phyloP scores from a whole-genome alignment of 768 basidiomycete species.

The Leccinellum albellum region DNA sequence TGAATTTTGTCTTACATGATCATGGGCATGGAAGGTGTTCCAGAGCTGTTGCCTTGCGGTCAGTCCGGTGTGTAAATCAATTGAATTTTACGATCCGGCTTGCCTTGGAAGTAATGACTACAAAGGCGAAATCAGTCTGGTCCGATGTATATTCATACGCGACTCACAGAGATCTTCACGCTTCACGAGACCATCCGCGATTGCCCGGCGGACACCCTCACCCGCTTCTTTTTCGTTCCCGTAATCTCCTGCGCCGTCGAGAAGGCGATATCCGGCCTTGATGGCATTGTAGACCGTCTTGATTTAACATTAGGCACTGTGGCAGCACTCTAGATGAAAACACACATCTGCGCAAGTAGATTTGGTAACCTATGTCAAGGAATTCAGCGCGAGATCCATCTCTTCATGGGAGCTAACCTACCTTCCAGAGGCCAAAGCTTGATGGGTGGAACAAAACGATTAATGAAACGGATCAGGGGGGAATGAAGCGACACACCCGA shows the following conservation, averaged over 20 bases:
- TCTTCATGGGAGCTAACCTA: constrained; percentile 18
- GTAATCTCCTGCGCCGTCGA: constrained; percentile 85
- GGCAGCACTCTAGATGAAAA: not conserved
- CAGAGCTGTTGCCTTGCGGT: constrained; percentile 51
- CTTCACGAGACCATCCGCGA: constrained; percentile 78
- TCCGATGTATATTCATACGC: not conserved
- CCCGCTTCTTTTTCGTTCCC: constrained; percentile 88
- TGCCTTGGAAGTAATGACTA: constrained; percentile 84
- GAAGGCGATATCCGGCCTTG: constrained; percentile 80
- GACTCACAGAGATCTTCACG: constrained; percentile 81
- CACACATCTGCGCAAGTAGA: constrained; percentile 57
- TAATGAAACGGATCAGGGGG: not conserved
- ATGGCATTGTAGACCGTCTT: constrained; percentile 83
- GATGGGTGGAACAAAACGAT: not conserved
- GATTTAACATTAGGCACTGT: constrained; percentile 2
- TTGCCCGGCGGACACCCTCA: constrained; percentile 72
- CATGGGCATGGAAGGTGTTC: constrained; percentile 84
- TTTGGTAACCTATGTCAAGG: constrained; percentile 47
- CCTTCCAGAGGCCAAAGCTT: constrained; percentile 75
- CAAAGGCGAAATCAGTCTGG: not conserved
- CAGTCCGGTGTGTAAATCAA: constrained; percentile 1
- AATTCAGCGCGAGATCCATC: not conserved
- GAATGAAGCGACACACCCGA: constrained; percentile 44
- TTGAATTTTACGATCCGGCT: constrained; percentile 3
- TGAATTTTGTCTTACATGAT: constrained; percentile 49